Evolutionary conservation across 208 protist genomes (phyloP), one percentile per base, ranked within the genome.

Genomic region (Trypanosoma melophagium): DNA sequence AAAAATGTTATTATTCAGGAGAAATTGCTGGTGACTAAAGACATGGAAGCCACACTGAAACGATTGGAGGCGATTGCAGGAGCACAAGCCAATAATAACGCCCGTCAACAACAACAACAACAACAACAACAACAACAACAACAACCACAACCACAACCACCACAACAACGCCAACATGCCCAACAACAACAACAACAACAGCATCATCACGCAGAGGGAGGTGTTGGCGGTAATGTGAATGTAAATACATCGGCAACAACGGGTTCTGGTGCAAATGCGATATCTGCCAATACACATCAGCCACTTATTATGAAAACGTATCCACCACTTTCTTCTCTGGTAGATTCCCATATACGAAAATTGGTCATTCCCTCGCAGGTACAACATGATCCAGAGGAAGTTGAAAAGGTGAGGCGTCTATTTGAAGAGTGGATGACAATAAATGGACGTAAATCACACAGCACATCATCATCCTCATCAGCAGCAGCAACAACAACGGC

Each of bases 341-440:
- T 92, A 57, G 66, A 69, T 4, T 54, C 69, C 0, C 65, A 79
- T 13, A 58, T 92, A 22, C 79, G 62, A 9, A 55, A 77, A 66
- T 84, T 94, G 8, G 66, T 90, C 49, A 69, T 93, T 24, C 83
- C 74, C 40, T 71, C 77, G 51, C 73, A 69, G 24, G 41, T 75
- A 0, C 65, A 71, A 12, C 68, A 77, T 10, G 56, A 69, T 38
- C 17, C 24, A 28, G 86, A 81, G n/a, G 74, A 87, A 35, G 77
- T 81, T 61, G 73, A 81, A 75, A 80, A 81, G 19, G 80, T 94
- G 52, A 54, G 61, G 10, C 49, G 64, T 19, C 77, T 96, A 16
- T 79, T 95, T 62, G 84, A 94, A 28, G 80, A 96, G 67, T 97
- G 94, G 94, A 84, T 96, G 60, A 61, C 31, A 5, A 60, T 89